Conservation (phyloP, 106 monocot species). For the Posidonia australis region DNA sequence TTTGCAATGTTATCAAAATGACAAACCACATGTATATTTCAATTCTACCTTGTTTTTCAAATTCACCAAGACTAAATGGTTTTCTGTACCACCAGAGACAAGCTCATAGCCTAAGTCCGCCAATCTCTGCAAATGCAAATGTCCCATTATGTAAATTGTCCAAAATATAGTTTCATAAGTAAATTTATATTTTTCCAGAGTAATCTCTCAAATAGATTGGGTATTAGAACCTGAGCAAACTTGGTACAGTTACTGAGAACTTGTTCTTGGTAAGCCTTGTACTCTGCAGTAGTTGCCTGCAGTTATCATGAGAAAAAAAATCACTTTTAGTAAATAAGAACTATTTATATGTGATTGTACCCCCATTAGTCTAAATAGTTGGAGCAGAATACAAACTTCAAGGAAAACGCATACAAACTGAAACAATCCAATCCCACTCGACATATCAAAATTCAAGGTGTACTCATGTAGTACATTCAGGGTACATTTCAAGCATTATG, state of each 20-base stretch:
- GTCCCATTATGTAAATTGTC: too few relatives aligned
- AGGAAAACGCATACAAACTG: too few relatives aligned
- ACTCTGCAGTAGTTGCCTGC: conserved; percentile 75
- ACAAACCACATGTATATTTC: not conserved
- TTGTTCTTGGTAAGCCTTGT: conserved; percentile 92
- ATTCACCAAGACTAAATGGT: conserved; percentile 95
- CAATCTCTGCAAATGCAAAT: conserved; percentile 44
- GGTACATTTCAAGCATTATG: too few relatives aligned
- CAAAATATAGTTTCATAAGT: too few relatives aligned
- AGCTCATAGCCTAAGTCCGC: conserved; percentile 67
- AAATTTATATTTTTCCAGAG: not conserved
- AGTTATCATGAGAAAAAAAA: not conserved
- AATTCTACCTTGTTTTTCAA: conserved; percentile 64
- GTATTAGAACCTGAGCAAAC: conserved; percentile 66
- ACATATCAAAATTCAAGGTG: too few relatives aligned
- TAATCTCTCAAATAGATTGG: not conserved
- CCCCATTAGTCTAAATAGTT: too few relatives aligned
- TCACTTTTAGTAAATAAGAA: not conserved
- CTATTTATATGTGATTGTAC: too few relatives aligned
- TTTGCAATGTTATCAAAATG: not conserved
- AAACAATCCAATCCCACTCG: too few relatives aligned
- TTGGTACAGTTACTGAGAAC: conserved; percentile 79
- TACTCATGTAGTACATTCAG: too few relatives aligned
- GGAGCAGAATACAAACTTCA: too few relatives aligned
- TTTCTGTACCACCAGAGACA: conserved; percentile 97